Evolutionary conservation across 2,329 filamentous ascomycete species (phyloP).

Genomic region (Byssothecium circinans): DNA sequence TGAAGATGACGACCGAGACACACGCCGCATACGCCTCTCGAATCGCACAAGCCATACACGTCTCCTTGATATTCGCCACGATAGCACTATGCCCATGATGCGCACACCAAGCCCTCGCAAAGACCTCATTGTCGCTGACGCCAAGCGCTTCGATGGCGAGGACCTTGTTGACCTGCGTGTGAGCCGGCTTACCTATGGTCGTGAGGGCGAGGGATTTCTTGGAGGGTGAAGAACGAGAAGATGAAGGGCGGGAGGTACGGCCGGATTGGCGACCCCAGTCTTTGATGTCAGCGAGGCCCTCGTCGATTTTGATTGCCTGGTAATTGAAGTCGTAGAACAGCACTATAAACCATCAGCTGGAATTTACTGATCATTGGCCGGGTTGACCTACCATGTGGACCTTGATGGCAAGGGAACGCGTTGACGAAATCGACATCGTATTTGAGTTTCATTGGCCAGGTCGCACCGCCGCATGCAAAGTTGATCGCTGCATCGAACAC

Average conservation of each 20-base stretch:
- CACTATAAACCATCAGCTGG: conserved; percentile 42
- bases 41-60: conserved; percentile 74
- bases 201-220: conserved; percentile 35
- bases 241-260: conserved; percentile 30
- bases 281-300: conserved; percentile 62
- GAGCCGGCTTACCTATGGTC: conserved; percentile 24
- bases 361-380: background rate
- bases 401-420: conserved; percentile 46
- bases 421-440: conserved; percentile 48
- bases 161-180: conserved; percentile 60
- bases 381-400: conserved; percentile 41
- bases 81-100: conserved; percentile 74
- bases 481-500: conserved; percentile 44
- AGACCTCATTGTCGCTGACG: conserved; percentile 73
- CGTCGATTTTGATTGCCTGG: conserved; percentile 61
- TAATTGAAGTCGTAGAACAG: conserved; percentile 73
- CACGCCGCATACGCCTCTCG: conserved; percentile 75
- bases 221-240: conserved; percentile 34
- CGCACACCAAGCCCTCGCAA: conserved; percentile 75
- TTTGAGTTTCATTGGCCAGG: conserved; percentile 42
- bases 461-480: conserved; percentile 45
- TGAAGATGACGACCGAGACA: conserved; percentile 70
- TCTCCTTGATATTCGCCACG: conserved; percentile 68
- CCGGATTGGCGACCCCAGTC: conserved; percentile 61
- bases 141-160: conserved; percentile 74